Base-by-base conservation (phyloP, 2,329 filamentous ascomycete genomes). In the Harringtonia aguacate region DNA sequence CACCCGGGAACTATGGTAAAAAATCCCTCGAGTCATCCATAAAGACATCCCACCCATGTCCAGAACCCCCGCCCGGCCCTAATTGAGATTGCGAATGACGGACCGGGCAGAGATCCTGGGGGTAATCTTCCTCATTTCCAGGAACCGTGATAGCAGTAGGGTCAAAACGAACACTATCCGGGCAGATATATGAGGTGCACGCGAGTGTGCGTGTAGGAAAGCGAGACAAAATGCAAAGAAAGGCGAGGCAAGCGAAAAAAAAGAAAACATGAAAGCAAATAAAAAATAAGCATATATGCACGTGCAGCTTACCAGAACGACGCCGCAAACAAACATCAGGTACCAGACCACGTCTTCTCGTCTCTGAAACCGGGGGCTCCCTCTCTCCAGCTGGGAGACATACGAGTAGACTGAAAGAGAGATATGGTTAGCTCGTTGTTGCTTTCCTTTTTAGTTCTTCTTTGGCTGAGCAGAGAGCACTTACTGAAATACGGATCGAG, bases 341-440 rank as follows among this genome's bases (percentile, higher is more conserved):
- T 94, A 95, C 66, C 81, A 81, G 50, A 92, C 71, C 54, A 92
- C 76, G 59, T 92, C 84, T 58, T 86, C 88, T 46, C 84, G 84
- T 52, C 75, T 72, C 35, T 71, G 65, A 60, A 95, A 90, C 47
- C 85, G 79, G 43, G 81, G 65, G 49, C 83, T 84, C 51, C 74
- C 72, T 35, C 65, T 73, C 68, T 95, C 89, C 40, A 94, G 68
- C 52, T 79, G 75, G 58, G 76, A 83, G 54, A 83, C 68, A 65
- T 92, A 94, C 50, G 75, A 81, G 67, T 82, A 95, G 52, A 92
- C 70, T 75, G 56, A 46, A 36, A 18, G 21, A 10, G 30, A 2
- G 17, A 14, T 12, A 21, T 2, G 29, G 31, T 41, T 41, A 35
- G 27, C 17, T 27, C 13, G n/a, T n/a, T n/a, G n/a, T n/a, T n/a